phyloP scores from a whole-genome alignment of 257 asterid species.

The Buddleja alternifolia region DNA sequence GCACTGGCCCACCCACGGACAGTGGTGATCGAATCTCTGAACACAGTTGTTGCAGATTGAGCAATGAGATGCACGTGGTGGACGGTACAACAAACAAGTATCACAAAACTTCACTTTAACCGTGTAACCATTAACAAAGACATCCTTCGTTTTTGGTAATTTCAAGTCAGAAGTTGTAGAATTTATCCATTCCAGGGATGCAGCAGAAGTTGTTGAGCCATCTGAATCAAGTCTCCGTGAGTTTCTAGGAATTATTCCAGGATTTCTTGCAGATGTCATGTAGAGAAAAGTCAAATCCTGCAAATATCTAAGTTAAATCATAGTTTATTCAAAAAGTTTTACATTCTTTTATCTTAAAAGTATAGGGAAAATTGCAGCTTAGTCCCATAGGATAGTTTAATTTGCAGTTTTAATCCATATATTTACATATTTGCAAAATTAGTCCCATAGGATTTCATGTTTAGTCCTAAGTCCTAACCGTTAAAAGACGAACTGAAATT shows the following conservation, averaged over 20 bases:
- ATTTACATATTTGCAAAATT: too few species aligned
- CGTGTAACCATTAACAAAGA: constrained; percentile 61
- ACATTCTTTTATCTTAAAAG: background rate
- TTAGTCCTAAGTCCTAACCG: too few species aligned
- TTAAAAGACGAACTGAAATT: too few species aligned
- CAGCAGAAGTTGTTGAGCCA: constrained; percentile 33
- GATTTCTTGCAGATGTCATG: constrained; percentile 78
- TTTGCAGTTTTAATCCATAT: too few species aligned
- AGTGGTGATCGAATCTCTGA: constrained; percentile 96
- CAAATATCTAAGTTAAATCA: constrained; percentile 22
- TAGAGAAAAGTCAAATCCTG: constrained; percentile 78
- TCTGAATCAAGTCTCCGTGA: constrained; percentile 58
- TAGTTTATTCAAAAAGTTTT: background rate
- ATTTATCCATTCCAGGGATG: constrained; percentile 69
- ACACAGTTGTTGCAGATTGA: constrained; percentile 96
- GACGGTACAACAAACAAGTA: constrained; percentile 85
- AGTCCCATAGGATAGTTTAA: too few species aligned
- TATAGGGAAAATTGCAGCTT: background rate
- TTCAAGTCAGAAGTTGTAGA: constrained; percentile 47
- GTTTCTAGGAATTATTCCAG: constrained; percentile 86
- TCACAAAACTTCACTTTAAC: constrained; percentile 83
- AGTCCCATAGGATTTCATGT: too few species aligned
- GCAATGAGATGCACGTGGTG: constrained; percentile 97
- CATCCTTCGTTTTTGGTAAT: constrained; percentile 76
- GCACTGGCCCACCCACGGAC: constrained; percentile 99